These are phyloP conservation scores for Gossypium gossypioides DNA, from an alignment of 441 rosid species.

Conservation along the genomic window DNA sequence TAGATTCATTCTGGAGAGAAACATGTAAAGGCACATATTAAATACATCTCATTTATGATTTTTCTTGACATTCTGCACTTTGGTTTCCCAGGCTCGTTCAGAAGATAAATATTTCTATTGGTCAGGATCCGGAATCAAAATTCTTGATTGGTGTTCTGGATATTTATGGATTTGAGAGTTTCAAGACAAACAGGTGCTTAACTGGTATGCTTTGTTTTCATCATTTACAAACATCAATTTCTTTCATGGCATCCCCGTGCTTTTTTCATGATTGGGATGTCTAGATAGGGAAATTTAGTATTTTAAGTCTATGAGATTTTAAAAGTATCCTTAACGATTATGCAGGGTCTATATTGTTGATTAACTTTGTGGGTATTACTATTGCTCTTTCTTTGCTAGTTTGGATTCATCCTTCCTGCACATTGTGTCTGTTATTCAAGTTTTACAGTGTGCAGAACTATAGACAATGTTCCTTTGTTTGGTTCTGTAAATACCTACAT, in stretches of 20 bases:
- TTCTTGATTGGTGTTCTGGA: slow-evolving; percentile 80
- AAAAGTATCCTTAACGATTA: background rate
- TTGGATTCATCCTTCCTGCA: background rate
- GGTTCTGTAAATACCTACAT: background rate
- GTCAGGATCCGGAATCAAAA: slow-evolving; percentile 86
- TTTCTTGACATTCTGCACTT: slow-evolving; percentile 16
- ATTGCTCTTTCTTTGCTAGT: slow-evolving; percentile 10
- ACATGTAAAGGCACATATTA: background rate
- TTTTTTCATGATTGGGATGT: slow-evolving; percentile 19
- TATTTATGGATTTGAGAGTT: slow-evolving; percentile 83
- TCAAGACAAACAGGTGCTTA: slow-evolving; percentile 99
- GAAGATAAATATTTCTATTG: slow-evolving; percentile 73
- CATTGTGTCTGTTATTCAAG: background rate
- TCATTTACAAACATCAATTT: slow-evolving; percentile 26
- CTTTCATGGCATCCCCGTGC: slow-evolving; percentile 23
- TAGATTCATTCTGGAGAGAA: slow-evolving; percentile 3
- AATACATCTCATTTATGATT: background rate
- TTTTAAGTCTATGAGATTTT: background rate
- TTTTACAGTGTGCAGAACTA: background rate
- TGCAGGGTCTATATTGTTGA: background rate
- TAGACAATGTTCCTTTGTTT: background rate
- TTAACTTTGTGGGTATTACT: background rate
- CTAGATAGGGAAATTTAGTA: slow-evolving; percentile 7
- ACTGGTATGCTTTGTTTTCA: slow-evolving; percentile 81
- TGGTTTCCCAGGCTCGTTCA: slow-evolving; percentile 67